A percentile compares a stretch with the other conserved stretches of the same genome.
phyloP scores from a whole-genome alignment of 805 yeast species.

The Metschnikowia rubicola region DNA sequence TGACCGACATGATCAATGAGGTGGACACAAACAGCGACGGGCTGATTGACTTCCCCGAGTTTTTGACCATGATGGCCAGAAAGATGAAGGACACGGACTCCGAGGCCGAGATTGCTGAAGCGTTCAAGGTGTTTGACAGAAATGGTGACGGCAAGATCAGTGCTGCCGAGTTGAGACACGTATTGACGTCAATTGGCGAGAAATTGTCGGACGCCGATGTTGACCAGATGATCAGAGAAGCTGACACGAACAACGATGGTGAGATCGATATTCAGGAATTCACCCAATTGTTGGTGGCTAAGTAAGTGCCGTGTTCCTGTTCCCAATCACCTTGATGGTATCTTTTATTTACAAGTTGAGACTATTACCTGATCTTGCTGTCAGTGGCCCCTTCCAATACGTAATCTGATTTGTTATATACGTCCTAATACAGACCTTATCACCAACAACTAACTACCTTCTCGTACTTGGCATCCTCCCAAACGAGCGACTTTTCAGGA shows the following conservation, averaged over 20 bases:
- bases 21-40: slow-evolving; percentile 96
- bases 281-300: slow-evolving; percentile 80
- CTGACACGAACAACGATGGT: slow-evolving; percentile 93
- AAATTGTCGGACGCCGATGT: slow-evolving; percentile 95
- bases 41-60: slow-evolving; percentile 46
- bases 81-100: slow-evolving; percentile 96
- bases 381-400: neutral
- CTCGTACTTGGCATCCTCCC: slow-evolving; percentile 2
- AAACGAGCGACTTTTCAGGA: slow-evolving; percentile 10
- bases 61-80: slow-evolving; percentile 40
- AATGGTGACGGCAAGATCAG: slow-evolving; percentile 97
- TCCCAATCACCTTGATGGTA: neutral
- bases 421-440: neutral
- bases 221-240: slow-evolving; percentile 94
- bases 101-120: slow-evolving; percentile 95
- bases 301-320: slow-evolving; percentile 34
- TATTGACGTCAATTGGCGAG: slow-evolving; percentile 96
- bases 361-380: too few relatives aligned
- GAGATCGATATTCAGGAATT: slow-evolving; percentile 96
- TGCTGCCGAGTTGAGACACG: slow-evolving; percentile 95
- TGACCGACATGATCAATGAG: slow-evolving; percentile 95
- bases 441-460: neutral
- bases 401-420: neutral
- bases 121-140: slow-evolving; percentile 95
- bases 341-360: too few relatives aligned